Evolutionary conservation across 1,139 yeast species (phyloP), one percentile per base, ranked within the genome.

Genomic region (Debaryomyces nepalensis): DNA sequence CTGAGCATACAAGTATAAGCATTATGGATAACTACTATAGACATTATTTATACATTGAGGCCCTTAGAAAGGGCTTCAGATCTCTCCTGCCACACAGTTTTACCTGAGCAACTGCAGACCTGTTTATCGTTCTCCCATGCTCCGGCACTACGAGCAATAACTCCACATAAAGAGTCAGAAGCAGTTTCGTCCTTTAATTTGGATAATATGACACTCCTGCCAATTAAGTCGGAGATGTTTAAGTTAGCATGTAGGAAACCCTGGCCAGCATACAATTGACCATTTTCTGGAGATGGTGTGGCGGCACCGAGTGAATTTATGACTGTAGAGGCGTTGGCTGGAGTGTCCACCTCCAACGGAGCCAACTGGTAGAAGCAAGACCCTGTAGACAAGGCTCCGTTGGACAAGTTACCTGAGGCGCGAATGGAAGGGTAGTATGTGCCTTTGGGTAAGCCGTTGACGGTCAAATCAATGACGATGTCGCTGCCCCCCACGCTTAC

Each of bases 51-150:
- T 21, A 51, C 54, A 7, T 55, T 45, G 5, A 81, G 64, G 5
- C 90, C 90, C 50, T 75, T 77, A 8, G 61, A 54, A 30, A 75
- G 61, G 3, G 95, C 95, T 55, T 88, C 96, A 37, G 70, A 66
- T 44, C 97, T 75, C 61, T 93, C 99, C 61, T 93, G 90, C 99
- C 99, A 93, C 20, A 91, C 82, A 1, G 96, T 88, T 70, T 90
- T 89, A 8, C 99, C 99, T 20, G 95, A 82, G 61, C 99, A 93
- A 33, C 95, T 84, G 64, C 99, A 93, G 1, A 93, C 95, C 50
- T 84, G 82, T 64, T 93, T 93, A 56, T 86, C 87, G 64, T 93
- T 93, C 58, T 93, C 96, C 98, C 98, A 93, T 12, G 83, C 87
- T 9, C 99, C 99, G 1, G 99, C 98, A 55, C 96, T 86, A 58